phyloP scores from a whole-genome alignment of 371 early-diverging fungal species.

The Saksenaea oblongispora region DNA sequence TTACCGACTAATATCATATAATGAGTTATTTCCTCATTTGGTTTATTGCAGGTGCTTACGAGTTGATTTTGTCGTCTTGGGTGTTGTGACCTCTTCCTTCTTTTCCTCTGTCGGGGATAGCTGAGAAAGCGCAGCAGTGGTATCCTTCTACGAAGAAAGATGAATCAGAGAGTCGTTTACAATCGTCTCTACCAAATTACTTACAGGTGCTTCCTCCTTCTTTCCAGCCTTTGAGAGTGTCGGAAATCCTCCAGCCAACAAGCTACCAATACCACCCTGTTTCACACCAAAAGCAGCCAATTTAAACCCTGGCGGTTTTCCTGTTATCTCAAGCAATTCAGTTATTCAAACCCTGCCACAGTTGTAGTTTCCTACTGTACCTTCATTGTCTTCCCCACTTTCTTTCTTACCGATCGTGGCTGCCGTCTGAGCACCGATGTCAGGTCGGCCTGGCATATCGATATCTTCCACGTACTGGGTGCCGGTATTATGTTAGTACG shows the following conservation, averaged over 20 bases:
- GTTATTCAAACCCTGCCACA: conserved; percentile 7
- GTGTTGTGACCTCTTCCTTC: conserved; percentile 6
- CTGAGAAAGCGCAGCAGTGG: conserved; percentile 13
- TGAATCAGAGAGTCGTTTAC: not conserved
- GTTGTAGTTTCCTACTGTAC: not conserved
- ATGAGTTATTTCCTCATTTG: not conserved
- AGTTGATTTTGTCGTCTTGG: conserved; percentile 16
- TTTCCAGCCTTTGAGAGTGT: conserved; percentile 37
- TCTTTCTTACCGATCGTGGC: conserved; percentile 15
- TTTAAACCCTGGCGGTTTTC: conserved; percentile 35
- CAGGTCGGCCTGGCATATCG: conserved; percentile 53
- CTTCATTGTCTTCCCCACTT: conserved; percentile 25
- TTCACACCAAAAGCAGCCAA: conserved; percentile 81
- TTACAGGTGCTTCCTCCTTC: conserved; percentile 12
- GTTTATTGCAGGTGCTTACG: conserved; percentile 12
- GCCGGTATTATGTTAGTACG: conserved; percentile 6
- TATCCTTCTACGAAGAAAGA: conserved; percentile 3
- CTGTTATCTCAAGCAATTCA: not conserved
- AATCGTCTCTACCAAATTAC: not conserved
- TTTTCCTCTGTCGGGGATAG: not conserved
- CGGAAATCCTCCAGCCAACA: conserved; percentile 69
- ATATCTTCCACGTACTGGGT: conserved; percentile 32
- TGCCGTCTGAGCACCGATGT: conserved; percentile 29
- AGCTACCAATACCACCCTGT: conserved; percentile 78
- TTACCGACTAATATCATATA: conserved; percentile 23